Evolutionary conservation across 2,329 filamentous ascomycete genomes (phyloP), one percentile per base, ranked within the genome.

Genomic region (Paramyrothecium roridum): DNA sequence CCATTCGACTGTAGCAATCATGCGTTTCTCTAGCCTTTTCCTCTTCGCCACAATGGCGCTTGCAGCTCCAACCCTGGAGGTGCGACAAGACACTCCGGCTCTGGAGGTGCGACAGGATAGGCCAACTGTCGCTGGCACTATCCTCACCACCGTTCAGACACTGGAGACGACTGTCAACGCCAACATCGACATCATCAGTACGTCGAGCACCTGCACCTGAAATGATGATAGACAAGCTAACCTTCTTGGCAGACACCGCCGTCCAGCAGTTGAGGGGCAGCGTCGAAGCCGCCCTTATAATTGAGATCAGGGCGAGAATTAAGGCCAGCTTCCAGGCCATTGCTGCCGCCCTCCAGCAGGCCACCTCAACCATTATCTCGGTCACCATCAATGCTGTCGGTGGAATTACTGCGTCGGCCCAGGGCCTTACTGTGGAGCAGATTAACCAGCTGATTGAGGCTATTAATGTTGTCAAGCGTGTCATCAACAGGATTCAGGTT

Each of bases 101-200:
- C 47, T 30, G 26, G 47, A 23, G 37, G 52, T 48, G 19, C 55
- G 55, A 26, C 52, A 57, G 26, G 2, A 43, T 21, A 46, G 48
- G n/a, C 26, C 26, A n/a, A 49, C 47, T 12, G 52, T 50, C 13
- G 52, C 48, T 21, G 49, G 43, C 43, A 54, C 49, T 22, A 30
- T 57, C 26, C 23, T 34, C 17, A 21, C 23, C 16, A 13, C 52
- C 16, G 23, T 52, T 48, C 54, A 52, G 19, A 54, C 52, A 37
- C 52, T 56, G 11, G 30, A 54, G 48, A 48, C 23, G 3, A 20
- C 17, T 10, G 34, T 47, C 12, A 33, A 49, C 34, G 45, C 34
- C n/a, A 53, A 53, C 54, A 43, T 53, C 21, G 34, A 49, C n/a
- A 19, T 30, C 13, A 53, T 56, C 47, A 56, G 54, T 56, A 51